These are phyloP conservation scores for Chlamydomonas sp. DNA, from an alignment of 139 green algal species.

Conservation along the genomic window DNA sequence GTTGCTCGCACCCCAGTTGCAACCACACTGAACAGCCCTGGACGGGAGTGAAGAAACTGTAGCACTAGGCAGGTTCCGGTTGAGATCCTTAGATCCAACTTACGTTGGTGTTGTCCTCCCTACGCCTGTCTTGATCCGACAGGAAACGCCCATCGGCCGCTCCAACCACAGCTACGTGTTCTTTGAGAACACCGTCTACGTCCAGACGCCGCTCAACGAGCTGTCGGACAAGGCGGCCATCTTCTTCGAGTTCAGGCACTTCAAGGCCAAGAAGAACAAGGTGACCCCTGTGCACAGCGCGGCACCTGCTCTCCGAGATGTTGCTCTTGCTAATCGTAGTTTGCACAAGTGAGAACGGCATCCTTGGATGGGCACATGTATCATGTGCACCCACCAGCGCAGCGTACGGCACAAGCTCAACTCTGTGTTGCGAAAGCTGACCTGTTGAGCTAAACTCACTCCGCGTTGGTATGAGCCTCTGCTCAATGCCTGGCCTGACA, in stretches of 20 bases:
- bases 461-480: not conserved
- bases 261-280: slow-evolving; percentile 80
- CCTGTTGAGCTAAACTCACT: too few relatives aligned
- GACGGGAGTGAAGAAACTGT: too few relatives aligned
- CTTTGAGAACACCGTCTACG: slow-evolving; percentile 66
- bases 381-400: too few relatives aligned
- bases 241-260: slow-evolving; percentile 83
- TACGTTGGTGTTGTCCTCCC: too few relatives aligned
- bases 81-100: too few relatives aligned
- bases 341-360: not conserved
- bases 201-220: slow-evolving; percentile 67
- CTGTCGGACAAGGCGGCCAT: slow-evolving; percentile 58
- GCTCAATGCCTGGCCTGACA: too few relatives aligned
- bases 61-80: not conserved
- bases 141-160: slow-evolving; percentile 55
- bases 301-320: not conserved
- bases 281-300: slow-evolving; percentile 25
- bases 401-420: too few relatives aligned
- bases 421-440: too few relatives aligned
- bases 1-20: too few relatives aligned
- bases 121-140: not conserved
- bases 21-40: too few relatives aligned
- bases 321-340: not conserved
- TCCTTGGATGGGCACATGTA: too few relatives aligned
- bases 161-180: slow-evolving; percentile 56